Percentiles rank a stretch among this genome's conserved stretches.
Evolutionary conservation across 2,329 filamentous ascomycete genomes (phyloP).

Genomic region (Didymella segeticola): DNA sequence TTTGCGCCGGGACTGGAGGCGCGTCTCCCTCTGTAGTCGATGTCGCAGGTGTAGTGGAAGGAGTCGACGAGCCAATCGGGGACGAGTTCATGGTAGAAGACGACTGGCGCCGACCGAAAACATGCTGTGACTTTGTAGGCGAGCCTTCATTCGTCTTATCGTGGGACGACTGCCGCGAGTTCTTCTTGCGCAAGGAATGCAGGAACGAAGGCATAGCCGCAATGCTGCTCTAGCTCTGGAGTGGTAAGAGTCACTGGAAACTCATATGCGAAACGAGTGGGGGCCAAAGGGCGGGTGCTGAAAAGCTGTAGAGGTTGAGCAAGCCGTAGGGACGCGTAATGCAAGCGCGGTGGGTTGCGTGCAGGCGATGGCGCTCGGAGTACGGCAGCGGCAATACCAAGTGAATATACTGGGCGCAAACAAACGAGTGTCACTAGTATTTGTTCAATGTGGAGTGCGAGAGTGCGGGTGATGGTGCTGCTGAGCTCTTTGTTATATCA

Average conservation of each 20-base stretch:
- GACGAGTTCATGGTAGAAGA: conserved; percentile 67
- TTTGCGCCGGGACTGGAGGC: conserved; percentile 52
- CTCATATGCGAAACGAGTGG: conserved; percentile 28
- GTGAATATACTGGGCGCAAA: conserved; percentile 22
- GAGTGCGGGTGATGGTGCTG: conserved; percentile 13
- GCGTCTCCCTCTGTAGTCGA: conserved; percentile 74
- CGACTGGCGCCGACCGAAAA: conserved; percentile 59
- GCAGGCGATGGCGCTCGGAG: conserved; percentile 21
- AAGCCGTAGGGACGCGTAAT: conserved; percentile 35
- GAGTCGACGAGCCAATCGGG: conserved; percentile 71
- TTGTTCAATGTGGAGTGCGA: conserved; percentile 23
- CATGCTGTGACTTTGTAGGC: conserved; percentile 26
- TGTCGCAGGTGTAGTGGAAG: conserved; percentile 69
- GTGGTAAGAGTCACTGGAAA: conserved; percentile 15
- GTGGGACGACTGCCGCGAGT: conserved; percentile 67
- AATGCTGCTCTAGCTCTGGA: conserved; percentile 19
- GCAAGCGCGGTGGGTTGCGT: conserved; percentile 24
- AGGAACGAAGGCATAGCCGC: conserved; percentile 66
- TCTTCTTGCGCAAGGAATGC: conserved; percentile 78
- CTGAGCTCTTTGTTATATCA: conserved; percentile 1
- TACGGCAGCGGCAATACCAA: conserved; percentile 28
- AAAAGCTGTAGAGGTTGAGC: conserved; percentile 12
- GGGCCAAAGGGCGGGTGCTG: conserved; percentile 10
- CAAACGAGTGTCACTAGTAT: conserved; percentile 33
- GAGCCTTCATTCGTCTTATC: conserved; percentile 20